These are phyloP conservation scores for Saccharomyces hybrid DNA, from an alignment of 1,139 yeast genomes.

Conservation along the genomic window DNA sequence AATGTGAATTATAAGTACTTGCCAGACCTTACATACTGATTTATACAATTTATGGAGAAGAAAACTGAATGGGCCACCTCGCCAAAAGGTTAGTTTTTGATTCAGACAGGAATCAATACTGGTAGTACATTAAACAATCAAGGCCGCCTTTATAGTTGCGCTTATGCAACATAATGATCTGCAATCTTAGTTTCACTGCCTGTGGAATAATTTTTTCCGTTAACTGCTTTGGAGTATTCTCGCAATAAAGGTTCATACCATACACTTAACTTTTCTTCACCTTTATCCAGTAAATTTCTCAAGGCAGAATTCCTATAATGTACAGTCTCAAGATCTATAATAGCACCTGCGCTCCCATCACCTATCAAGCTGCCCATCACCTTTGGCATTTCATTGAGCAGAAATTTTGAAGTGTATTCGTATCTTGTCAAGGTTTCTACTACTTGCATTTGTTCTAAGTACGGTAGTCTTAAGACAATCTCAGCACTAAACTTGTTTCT, in stretches of 20 bases:
- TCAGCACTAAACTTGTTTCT: constrained; percentile 20
- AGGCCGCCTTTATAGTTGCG: background rate
- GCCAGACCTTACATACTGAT: background rate
- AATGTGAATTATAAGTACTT: background rate
- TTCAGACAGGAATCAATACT: background rate
- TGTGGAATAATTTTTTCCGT: background rate
- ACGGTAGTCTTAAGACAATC: constrained; percentile 27
- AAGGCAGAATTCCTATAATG: constrained; percentile 26
- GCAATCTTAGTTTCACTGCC: background rate
- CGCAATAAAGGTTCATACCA: constrained; percentile 29
- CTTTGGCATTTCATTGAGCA: constrained; percentile 27
- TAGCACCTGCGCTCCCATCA: constrained; percentile 15
- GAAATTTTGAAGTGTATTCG: constrained; percentile 20
- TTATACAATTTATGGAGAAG: background rate
- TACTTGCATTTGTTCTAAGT: constrained; percentile 32
- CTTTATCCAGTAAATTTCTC: constrained; percentile 22
- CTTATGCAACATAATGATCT: background rate
- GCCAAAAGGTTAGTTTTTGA: background rate
- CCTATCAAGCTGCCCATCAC: constrained; percentile 32
- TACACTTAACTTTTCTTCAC: constrained; percentile 20
- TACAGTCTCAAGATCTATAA: constrained; percentile 30
- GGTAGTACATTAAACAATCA: background rate
- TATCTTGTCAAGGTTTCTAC: constrained; percentile 25
- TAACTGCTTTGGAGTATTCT: background rate
- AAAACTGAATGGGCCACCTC: background rate